Evolutionary conservation across 73 alveolate genomes (phyloP).

Genomic region (Blepharisma stoltei): DNA sequence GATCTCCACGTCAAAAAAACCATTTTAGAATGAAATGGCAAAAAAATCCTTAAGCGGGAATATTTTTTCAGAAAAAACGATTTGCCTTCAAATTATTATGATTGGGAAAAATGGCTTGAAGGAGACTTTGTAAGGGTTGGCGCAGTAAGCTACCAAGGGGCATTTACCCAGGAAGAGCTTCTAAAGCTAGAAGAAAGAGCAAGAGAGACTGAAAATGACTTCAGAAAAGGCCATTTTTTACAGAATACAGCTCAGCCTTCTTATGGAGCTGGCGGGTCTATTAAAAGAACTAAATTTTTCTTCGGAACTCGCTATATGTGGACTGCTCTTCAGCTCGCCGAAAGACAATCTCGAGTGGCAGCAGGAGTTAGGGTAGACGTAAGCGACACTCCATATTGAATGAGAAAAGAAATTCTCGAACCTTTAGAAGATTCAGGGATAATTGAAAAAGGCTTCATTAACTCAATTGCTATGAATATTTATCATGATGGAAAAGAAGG

Average conservation of each 20-base stretch:
- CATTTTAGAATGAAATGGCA: constrained; percentile 28
- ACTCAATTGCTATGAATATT: constrained; percentile 77
- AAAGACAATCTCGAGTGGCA: constrained; percentile 70
- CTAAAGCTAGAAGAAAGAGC: constrained; percentile 29
- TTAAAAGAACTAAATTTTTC: constrained; percentile 81
- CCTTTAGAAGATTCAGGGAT: constrained; percentile 50
- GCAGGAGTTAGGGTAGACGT: constrained; percentile 87
- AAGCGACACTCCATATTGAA: constrained; percentile 67
- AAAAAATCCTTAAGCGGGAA: constrained; percentile 43
- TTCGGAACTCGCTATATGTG: constrained; percentile 82
- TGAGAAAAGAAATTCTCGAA: constrained; percentile 37
- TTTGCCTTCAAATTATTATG: constrained; percentile 59
- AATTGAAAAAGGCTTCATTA: constrained; percentile 57
- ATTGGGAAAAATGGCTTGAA: constrained; percentile 27
- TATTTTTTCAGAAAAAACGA: constrained; percentile 61
- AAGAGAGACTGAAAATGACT: background rate
- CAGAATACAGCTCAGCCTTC: constrained; percentile 67
- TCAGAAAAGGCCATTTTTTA: constrained; percentile 24
- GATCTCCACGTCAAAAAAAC: constrained; percentile 47
- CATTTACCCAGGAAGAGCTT: constrained; percentile 9
- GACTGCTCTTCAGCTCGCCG: constrained; percentile 69
- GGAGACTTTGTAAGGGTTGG: constrained; percentile 2
- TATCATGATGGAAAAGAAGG: constrained; percentile 94
- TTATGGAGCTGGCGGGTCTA: constrained; percentile 46
- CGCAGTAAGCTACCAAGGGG: background rate